Evolutionary conservation across 768 basidiomycete species (phyloP).

Genomic region (Clitopilus hobsonii): DNA sequence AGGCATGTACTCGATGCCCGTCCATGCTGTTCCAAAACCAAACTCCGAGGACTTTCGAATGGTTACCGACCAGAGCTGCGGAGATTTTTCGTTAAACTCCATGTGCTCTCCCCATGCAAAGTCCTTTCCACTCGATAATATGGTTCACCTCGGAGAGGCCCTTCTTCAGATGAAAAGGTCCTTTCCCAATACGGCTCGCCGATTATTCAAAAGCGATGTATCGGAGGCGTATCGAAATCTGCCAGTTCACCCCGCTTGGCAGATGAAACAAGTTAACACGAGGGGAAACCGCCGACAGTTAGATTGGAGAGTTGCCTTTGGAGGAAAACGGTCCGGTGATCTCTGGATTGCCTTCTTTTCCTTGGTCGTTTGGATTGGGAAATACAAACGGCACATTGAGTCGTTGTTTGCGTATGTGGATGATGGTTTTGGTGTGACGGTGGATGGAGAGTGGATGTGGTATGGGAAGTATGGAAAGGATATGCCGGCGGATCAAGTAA

Average conservation of each 20-base stretch:
- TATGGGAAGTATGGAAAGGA: conserved; percentile 20
- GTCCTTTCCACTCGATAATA: not conserved
- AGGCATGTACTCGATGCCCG: not conserved
- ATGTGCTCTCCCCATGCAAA: not conserved
- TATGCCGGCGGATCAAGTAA: conserved; percentile 23
- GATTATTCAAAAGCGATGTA: conserved; percentile 33
- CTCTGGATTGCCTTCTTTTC: not conserved
- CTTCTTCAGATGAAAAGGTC: not conserved
- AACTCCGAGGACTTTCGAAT: not conserved
- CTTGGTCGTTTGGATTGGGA: conserved; percentile 32
- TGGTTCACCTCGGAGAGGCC: not conserved
- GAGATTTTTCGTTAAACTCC: not conserved
- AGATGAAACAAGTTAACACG: conserved; percentile 16
- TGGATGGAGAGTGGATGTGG: conserved; percentile 12
- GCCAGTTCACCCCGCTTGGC: conserved; percentile 33
- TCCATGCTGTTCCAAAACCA: not conserved
- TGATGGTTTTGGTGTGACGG: conserved; percentile 19
- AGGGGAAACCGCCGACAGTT: not conserved
- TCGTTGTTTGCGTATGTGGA: conserved; percentile 26
- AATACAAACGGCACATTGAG: conserved; percentile 8
- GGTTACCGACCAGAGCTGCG: conserved; percentile 1
- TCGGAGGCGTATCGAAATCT: conserved; percentile 27
- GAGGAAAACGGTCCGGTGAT: not conserved
- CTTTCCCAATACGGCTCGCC: not conserved
- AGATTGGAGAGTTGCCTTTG: not conserved